Evolutionary conservation across 352 stramenopile genomes (phyloP), one percentile per base, ranked within the genome.

Genomic region (Pythium phragmitis): DNA sequence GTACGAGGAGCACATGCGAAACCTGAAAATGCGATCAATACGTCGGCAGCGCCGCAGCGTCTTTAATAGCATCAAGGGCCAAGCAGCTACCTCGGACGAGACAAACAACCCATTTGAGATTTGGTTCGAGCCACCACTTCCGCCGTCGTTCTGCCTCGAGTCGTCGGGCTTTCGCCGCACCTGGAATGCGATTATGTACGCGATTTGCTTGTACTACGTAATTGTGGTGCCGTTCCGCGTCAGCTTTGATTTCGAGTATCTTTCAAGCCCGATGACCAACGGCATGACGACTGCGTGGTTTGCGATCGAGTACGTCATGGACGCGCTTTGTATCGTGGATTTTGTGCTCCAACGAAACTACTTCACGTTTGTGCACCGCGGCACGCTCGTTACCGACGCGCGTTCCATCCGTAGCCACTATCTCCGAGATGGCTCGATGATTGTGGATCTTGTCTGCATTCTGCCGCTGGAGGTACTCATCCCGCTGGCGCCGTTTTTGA

Each of bases 351-450:
- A 85, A 19, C 69, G 70, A 14, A 70, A 68, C 23, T 80, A 75
- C 51, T 92, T 92, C 34, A 74, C 70, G 51, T 89, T 75, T 52
- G 46, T 80, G 33, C 71, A 82, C 11, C 64, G 63, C 19, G 83
- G 70, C 2, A 76, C 82, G 28, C 21, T 70, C 46, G 66, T 85
- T 19, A 72, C 69, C 14, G 81, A 83, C 42, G 36, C 17, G 39
- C 17, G 16, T 2, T 45, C 37, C 5, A 82, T 85, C 21, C 61
- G 70, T 0, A 67, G 57, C 0, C 71, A 85, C 30, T 88, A 87
- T 60, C 75, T 75, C 63, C 51, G 36, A 2, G 43, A 74, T 42
- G 77, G 79, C 9, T 79, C 72, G 47, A 79, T 79, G 26, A n/a
- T 84, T 23, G 61, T 84, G 7, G 79, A 88, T 30, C 50, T 79